A percentile compares a stretch with the other conserved stretches of the same genome.
Conservation (phyloP, 2,329 filamentous ascomycete genomes). For the Macroventuria anomochaeta region DNA sequence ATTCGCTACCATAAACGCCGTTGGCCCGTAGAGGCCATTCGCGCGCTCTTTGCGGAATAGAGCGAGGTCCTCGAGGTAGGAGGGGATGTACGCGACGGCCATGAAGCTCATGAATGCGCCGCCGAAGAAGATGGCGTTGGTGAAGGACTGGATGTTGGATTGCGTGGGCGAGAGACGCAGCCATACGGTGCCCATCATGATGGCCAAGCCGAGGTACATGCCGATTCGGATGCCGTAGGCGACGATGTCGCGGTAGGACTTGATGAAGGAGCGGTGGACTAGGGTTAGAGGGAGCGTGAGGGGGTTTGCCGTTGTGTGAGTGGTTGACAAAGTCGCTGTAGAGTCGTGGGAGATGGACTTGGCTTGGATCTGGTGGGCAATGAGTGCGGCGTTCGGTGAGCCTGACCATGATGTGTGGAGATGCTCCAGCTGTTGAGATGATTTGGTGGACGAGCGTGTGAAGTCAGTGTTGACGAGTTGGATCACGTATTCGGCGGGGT, state of each 20-base stretch:
- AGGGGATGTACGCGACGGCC: constrained; percentile 79
- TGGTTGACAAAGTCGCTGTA: background rate
- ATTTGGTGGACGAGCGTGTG: constrained; percentile 56
- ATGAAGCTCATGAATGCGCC: constrained; percentile 62
- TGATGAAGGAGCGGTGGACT: constrained; percentile 80
- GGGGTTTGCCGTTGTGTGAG: constrained; percentile 49
- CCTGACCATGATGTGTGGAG: constrained; percentile 64
- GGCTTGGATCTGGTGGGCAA: constrained; percentile 35
- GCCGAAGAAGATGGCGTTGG: constrained; percentile 74
- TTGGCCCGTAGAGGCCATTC: constrained; percentile 80
- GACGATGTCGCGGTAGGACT: constrained; percentile 82
- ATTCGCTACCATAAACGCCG: constrained; percentile 76
- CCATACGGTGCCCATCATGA: constrained; percentile 91
- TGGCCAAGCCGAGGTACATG: constrained; percentile 81
- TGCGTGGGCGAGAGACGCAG: constrained; percentile 73
- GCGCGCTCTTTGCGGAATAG: constrained; percentile 78
- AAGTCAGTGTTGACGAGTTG: constrained; percentile 83
- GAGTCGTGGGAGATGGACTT: background rate
- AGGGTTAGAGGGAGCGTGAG: constrained; percentile 66
- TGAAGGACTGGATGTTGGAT: constrained; percentile 77
- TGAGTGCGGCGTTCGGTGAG: constrained; percentile 51
- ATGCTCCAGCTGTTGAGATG: constrained; percentile 57
- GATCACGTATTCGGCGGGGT: constrained; percentile 81
- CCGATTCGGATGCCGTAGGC: constrained; percentile 82
- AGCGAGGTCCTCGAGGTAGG: constrained; percentile 78